These are phyloP conservation scores for Quercus tomentella DNA, from an alignment of 331 rosid species.

Conservation along the genomic window DNA sequence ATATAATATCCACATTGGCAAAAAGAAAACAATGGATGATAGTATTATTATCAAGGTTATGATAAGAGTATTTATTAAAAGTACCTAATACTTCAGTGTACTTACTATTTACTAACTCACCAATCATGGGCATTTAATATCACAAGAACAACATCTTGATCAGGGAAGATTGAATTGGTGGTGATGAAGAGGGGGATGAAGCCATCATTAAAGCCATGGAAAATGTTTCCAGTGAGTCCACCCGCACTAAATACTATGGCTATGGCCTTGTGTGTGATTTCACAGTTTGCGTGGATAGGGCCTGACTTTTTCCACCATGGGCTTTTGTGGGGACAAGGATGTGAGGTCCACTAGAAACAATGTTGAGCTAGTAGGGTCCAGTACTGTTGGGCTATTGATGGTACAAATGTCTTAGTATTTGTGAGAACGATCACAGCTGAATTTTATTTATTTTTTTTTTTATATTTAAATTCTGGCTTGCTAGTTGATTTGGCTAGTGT, in stretches of 20 bases:
- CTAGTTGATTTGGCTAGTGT: not conserved
- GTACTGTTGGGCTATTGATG: no score
- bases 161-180: not conserved
- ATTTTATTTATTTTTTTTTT: no score
- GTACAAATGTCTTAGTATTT: no score
- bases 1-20: constrained; percentile 23
- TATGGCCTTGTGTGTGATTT: constrained; percentile 1
- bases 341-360: no score
- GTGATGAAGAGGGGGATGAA: no score
- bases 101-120: constrained; percentile 35
- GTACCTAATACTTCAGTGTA: constrained; percentile 20
- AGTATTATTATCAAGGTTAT: constrained; percentile 18
- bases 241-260: no score
- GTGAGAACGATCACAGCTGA: no score
- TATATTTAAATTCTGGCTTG: not conserved
- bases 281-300: not conserved
- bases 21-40: constrained; percentile 44
- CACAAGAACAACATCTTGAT: constrained; percentile 36
- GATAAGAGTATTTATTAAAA: constrained; percentile 23
- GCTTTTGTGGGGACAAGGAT: no score
- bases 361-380: no score
- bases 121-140: constrained; percentile 23
- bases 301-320: not conserved
- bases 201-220: no score
- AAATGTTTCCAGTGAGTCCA: no score